Percentiles rank a stretch among this genome's conserved stretches.
Evolutionary conservation across 805 yeast species (phyloP).

Genomic region (Barnettozyma siamensis): DNA sequence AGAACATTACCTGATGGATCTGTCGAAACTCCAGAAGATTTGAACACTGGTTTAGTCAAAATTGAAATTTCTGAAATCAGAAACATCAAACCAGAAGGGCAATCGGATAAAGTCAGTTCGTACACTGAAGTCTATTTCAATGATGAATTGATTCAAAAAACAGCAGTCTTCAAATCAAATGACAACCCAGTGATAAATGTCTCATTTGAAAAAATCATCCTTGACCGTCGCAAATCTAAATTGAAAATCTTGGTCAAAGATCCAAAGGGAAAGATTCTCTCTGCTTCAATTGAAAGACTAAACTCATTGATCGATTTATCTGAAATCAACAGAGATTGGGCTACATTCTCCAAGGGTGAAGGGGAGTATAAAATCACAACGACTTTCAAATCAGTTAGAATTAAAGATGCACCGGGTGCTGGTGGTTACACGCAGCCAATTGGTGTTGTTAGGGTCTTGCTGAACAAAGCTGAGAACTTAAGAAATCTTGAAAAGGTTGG

Average conservation of each 20-base stretch:
- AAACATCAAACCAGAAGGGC: conserved; percentile 27
- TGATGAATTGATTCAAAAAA: conserved; percentile 50
- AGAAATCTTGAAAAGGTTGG: conserved; percentile 86
- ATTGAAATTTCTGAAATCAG: conserved; percentile 63
- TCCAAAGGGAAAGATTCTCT: conserved; percentile 49
- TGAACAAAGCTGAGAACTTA: conserved; percentile 67
- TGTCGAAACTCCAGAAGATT: conserved; percentile 78
- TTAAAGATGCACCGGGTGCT: conserved; percentile 60
- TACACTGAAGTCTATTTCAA: conserved; percentile 69
- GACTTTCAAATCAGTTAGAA: conserved; percentile 80
- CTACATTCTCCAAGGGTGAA: conserved; percentile 57
- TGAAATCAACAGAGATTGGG: conserved; percentile 74
- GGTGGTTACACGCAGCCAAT: conserved; percentile 91
- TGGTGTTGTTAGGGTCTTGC: conserved; percentile 76
- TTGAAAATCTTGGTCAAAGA: conserved; percentile 64
- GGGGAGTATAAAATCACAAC: conserved; percentile 72
- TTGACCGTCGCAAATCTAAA: conserved; percentile 65
- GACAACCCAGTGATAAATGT: conserved; percentile 65
- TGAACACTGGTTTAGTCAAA: conserved; percentile 86
- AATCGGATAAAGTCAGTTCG: conserved; percentile 47
- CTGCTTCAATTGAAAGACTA: conserved; percentile 53
- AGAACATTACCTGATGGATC: conserved; percentile 73
- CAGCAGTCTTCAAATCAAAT: conserved; percentile 53
- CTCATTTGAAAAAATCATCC: conserved; percentile 59
- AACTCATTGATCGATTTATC: conserved; percentile 65